Conservation (phyloP, 73 alveolate genomes). For the Durusdinium trenchii region DNA sequence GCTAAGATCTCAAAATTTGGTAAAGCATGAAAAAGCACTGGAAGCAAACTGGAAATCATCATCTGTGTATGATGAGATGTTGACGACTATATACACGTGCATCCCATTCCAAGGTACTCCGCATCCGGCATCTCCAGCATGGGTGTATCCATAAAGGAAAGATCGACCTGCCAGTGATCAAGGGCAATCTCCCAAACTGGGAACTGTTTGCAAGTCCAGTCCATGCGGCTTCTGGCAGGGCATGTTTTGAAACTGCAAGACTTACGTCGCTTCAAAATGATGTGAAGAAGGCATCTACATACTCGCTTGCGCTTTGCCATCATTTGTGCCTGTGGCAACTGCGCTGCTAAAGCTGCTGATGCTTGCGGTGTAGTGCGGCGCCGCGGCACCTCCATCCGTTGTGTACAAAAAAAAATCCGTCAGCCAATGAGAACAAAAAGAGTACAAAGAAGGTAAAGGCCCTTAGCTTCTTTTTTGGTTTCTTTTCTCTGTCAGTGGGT, state of each 20-base stretch:
- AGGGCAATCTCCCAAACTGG: neutral
- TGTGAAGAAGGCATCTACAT: neutral
- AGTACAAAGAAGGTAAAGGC: too few species aligned
- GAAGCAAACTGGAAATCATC: too few species aligned
- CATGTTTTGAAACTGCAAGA: neutral
- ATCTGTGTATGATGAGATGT: too few species aligned
- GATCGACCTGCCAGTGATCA: conserved; percentile 54
- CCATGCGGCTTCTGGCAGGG: too few species aligned
- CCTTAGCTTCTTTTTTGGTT: too few species aligned
- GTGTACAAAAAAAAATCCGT: too few species aligned
- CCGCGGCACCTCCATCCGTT: conserved; percentile 41
- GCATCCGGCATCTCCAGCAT: conserved; percentile 69
- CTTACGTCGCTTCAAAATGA: neutral
- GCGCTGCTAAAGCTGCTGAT: conserved; percentile 35
- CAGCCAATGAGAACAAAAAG: too few species aligned
- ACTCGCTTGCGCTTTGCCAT: neutral
- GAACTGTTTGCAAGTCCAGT: too few species aligned
- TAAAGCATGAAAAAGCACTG: too few species aligned
- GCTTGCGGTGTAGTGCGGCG: conserved; percentile 40
- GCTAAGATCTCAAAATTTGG: too few species aligned
- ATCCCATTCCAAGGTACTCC: neutral
- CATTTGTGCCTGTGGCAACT: conserved; percentile 29
- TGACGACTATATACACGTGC: too few species aligned
- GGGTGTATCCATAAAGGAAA: conserved; percentile 65
- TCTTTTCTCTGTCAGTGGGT: too few species aligned